Evolutionary conservation across 192 early-diverging fungal genomes (phyloP).

Genomic region (Backusella westeae): DNA sequence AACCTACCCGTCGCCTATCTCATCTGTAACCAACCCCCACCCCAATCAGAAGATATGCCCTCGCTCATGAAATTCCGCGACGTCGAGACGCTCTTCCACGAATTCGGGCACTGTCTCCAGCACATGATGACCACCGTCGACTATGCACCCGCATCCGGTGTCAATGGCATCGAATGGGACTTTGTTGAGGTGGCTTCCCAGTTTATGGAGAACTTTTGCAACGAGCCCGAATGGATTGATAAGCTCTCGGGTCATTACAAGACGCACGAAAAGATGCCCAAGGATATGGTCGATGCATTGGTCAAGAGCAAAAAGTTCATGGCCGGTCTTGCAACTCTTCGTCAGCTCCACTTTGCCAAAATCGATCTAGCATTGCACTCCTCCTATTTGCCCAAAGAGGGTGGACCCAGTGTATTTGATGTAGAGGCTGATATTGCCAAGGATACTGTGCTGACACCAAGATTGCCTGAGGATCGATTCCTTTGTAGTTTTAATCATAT

Average conservation of each 20-base stretch:
- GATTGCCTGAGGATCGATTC: conserved; percentile 50
- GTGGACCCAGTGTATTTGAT: conserved; percentile 47
- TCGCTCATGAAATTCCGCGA: conserved; percentile 59
- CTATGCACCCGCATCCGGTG: conserved; percentile 55
- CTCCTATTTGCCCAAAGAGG: conserved; percentile 22
- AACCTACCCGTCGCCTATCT: conserved; percentile 56
- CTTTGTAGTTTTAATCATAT: conserved; percentile 60
- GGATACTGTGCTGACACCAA: conserved; percentile 40
- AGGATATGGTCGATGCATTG: conserved; percentile 52
- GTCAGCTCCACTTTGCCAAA: conserved; percentile 54
- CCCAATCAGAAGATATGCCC: conserved; percentile 35
- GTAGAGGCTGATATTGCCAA: conserved; percentile 47
- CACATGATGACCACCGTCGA: conserved; percentile 60
- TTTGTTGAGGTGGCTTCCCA: conserved; percentile 61
- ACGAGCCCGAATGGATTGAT: conserved; percentile 50
- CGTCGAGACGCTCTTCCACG: conserved; percentile 62
- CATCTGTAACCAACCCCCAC: conserved; percentile 57
- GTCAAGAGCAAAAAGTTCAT: conserved; percentile 45
- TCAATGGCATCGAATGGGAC: conserved; percentile 66
- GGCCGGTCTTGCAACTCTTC: conserved; percentile 49
- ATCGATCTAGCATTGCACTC: conserved; percentile 52
- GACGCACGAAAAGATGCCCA: conserved; percentile 50
- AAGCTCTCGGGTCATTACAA: conserved; percentile 51
- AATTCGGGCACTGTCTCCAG: conserved; percentile 63
- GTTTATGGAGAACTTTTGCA: conserved; percentile 66